Evolutionary conservation across 2,329 filamentous ascomycete species (phyloP).

Genomic region (Diaporthe sp.): DNA sequence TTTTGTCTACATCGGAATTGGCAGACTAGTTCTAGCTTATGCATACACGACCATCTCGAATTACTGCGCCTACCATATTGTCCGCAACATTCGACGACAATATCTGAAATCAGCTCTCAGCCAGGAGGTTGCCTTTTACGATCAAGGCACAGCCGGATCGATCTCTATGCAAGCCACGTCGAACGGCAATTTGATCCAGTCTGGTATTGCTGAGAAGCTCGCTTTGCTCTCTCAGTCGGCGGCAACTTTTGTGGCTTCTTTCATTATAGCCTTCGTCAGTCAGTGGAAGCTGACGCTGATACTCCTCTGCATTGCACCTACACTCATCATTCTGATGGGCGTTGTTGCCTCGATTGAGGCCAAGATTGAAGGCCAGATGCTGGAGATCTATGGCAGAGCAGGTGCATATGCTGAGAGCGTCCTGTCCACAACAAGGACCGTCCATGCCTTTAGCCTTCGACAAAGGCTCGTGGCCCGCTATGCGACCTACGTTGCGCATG

Average conservation of each 20-base stretch:
- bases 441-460: not conserved
- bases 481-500: not conserved
- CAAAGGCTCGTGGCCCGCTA: constrained; percentile 1
- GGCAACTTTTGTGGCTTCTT: constrained; percentile 47
- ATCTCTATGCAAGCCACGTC: constrained; percentile 42
- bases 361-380: not conserved
- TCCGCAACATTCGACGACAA: constrained; percentile 44
- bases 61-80: constrained; percentile 26
- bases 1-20: constrained; percentile 1
- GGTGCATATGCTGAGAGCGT: constrained; percentile 4
- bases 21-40: not conserved
- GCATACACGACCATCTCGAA: not conserved
- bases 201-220: constrained; percentile 35
- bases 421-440: not conserved
- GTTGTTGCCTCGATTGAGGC: not conserved
- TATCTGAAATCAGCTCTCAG: constrained; percentile 55
- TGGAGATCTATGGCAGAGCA: not conserved
- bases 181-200: not conserved
- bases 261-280: constrained; percentile 48
- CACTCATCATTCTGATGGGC: not conserved
- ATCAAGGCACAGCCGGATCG: constrained; percentile 52
- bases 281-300: constrained; percentile 54
- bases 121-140: constrained; percentile 67
- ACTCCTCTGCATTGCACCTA: constrained; percentile 57
- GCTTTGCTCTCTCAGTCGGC: constrained; percentile 46